Evolutionary conservation across 306 rosid species (phyloP).

Genomic region (Pyrus bretschneideri): DNA sequence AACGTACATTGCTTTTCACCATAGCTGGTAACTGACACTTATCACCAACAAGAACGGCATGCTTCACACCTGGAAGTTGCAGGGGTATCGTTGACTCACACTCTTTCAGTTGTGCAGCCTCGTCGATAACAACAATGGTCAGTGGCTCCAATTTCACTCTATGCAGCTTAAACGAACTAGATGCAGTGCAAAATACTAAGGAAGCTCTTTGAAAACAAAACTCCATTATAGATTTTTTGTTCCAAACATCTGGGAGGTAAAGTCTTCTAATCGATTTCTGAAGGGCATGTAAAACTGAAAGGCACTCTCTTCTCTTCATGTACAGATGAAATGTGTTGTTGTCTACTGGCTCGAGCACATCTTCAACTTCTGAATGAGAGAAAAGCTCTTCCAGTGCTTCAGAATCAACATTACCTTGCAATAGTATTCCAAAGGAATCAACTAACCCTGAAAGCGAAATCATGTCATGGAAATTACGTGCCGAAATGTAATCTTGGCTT

Average conservation of each 20-base stretch:
- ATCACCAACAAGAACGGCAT: conserved; percentile 66
- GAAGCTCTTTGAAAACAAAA: conserved; percentile 51
- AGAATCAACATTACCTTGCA: conserved; percentile 20
- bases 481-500: conserved; percentile 26
- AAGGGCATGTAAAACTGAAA: conserved; percentile 28
- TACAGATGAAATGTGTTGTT: conserved; percentile 13
- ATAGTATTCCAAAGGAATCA: conserved; percentile 23
- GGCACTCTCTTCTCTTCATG: conserved; percentile 28
- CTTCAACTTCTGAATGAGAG: conserved; percentile 10
- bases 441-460: conserved; percentile 16
- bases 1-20: conserved; percentile 51
- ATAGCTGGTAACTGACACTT: conserved; percentile 59
- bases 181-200: conserved; percentile 55
- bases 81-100: conserved; percentile 68
- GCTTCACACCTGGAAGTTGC: conserved; percentile 39
- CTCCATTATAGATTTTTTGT: conserved; percentile 5
- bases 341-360: not conserved
- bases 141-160: conserved; percentile 27
- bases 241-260: conserved; percentile 16
- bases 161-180: conserved; percentile 48
- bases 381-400: conserved; percentile 35
- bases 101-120: conserved; percentile 72
- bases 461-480: conserved; percentile 23
- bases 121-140: conserved; percentile 48
- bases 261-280: conserved; percentile 29